Base-by-base conservation (phyloP, 495 filamentous ascomycete species). In the Penicillium simplicissimum region DNA sequence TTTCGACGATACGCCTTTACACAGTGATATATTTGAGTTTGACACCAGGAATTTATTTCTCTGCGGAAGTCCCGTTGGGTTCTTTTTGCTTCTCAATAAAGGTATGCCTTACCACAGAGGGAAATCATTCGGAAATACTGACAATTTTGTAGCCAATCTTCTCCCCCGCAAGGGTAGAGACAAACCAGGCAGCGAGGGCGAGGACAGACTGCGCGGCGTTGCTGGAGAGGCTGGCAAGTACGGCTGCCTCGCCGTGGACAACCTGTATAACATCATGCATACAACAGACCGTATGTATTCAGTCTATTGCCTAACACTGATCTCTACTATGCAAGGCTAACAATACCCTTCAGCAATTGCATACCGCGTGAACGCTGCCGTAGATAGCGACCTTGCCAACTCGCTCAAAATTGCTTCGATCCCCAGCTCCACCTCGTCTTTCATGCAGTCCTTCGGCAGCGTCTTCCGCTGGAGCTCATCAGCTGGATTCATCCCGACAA, bases 181-280 rank as follows among this genome's bases (percentile, higher is more conserved):
- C 19, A 97, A 97, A 71, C 86, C 89, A 4, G 88, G 86, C 21
- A 85, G 85, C 19, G 87, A 92, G 63, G 78, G 78, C 37, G 87
- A 93, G 59, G 83, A 87, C 57, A 71, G 77, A 8, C 81, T 85
- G 40, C 81, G 77, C 42, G 84, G 87, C 28, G 82, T 97, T 43
- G 87, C 88, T 38, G 93, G 90, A 8, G 86, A 93, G 48, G 79
- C 81, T 14, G 93, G 90, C 52, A 84, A 77, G 13, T 97, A 92
- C 71, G 95, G 95, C 31, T 98, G 94, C 74, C 76, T 97, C 38
- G 91, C 93, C 6, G 91, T 97, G 9, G 92, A 97, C 67, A 98
- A 98, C 71, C 82, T 98, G 48, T 98, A 97, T 82, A 98, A 98
- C 71, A 86, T 98, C 62, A 83, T 98, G 69, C 82, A 87, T 61